phyloP scores from a whole-genome alignment of 495 filamentous ascomycete species.

The Penicillium ochrochloron region DNA sequence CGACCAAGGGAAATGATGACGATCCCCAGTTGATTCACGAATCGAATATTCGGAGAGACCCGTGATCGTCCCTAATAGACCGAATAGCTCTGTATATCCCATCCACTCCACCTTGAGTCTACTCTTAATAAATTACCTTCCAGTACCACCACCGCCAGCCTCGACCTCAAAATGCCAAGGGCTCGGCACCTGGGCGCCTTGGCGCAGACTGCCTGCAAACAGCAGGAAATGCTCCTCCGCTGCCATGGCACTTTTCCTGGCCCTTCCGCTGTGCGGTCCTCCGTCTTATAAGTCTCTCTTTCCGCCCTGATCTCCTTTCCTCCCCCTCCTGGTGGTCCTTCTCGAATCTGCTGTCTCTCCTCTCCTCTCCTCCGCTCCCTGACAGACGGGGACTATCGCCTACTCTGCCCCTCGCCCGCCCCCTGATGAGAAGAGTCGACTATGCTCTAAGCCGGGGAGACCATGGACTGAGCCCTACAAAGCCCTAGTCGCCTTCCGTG shows the following conservation, averaged over 20 bases:
- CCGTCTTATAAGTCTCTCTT: conserved; percentile 41
- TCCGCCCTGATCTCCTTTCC: conserved; percentile 26
- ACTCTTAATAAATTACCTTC: conserved; percentile 6
- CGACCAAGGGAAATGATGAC: neutral
- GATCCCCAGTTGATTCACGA: neutral
- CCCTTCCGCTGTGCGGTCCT: conserved; percentile 38
- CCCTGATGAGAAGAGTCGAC: conserved; percentile 16
- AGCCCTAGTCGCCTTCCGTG: conserved; percentile 41
- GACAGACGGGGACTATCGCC: neutral
- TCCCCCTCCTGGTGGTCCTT: conserved; percentile 20
- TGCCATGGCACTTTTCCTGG: conserved; percentile 40
- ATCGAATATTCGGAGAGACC: neutral
- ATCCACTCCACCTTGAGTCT: neutral
- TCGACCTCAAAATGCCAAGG: conserved; percentile 43
- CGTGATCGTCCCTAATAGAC: neutral
- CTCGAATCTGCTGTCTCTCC: conserved; percentile 18
- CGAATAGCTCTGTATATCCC: neutral
- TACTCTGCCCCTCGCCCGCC: conserved; percentile 11
- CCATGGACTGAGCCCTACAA: conserved; percentile 45
- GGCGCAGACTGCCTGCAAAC: conserved; percentile 40
- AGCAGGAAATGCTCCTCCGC: conserved; percentile 36
- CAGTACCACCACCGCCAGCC: neutral
- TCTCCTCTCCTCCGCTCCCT: conserved; percentile 20
- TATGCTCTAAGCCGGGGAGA: conserved; percentile 35
- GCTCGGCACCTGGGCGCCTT: conserved; percentile 53